Base-by-base conservation (phyloP, 139 green algal species). In the Closterium sp. region DNA sequence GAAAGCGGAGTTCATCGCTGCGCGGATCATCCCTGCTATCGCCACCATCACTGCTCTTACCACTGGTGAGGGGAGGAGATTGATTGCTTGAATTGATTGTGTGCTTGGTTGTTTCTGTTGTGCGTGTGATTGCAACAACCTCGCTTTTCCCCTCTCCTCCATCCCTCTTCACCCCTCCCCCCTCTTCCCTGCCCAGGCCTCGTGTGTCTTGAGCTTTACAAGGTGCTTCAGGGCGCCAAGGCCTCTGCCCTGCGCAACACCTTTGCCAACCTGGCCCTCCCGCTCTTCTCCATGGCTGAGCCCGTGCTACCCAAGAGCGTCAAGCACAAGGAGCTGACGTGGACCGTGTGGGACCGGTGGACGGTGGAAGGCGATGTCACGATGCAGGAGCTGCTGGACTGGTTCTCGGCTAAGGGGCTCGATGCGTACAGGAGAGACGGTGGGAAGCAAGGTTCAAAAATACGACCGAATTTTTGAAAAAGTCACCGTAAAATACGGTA, bases 141-240 rank as follows among this genome's bases (percentile, higher is more conserved):
- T n/a, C n/a, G n/a, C n/a, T n/a, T n/a, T n/a, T n/a, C n/a, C n/a
- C n/a, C n/a, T n/a, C n/a, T n/a, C 22, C 73, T 4, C 73, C 73
- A 86, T 4, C 73, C 24, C 3, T 3, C 24, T 2, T n/a, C 21
- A 2, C 73, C 4, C 5, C 73, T 86, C 4, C 73, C 22, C 24
- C 73, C 4, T 4, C 21, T 86, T n/a, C 73, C 4, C 73, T 86
- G 96, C 24, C 24, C 89, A 92, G 89, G 97, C 31, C 95, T 99
- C 79, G 98, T 99, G 38, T 99, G 97, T 95, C 95, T 99, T 31
- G 98, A 99, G 96, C 95, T 99, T 91, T 98, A 99, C 97, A 99
- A 99, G 96, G 96, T 97, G 24, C 50, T 97, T 13, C 73, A 86
- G 24, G 85, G 92, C 45, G 96, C 96, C 95, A 95, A 95, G 4